Conservation (phyloP, 257 asterid species). For the Ocimum tenuiflorum region DNA sequence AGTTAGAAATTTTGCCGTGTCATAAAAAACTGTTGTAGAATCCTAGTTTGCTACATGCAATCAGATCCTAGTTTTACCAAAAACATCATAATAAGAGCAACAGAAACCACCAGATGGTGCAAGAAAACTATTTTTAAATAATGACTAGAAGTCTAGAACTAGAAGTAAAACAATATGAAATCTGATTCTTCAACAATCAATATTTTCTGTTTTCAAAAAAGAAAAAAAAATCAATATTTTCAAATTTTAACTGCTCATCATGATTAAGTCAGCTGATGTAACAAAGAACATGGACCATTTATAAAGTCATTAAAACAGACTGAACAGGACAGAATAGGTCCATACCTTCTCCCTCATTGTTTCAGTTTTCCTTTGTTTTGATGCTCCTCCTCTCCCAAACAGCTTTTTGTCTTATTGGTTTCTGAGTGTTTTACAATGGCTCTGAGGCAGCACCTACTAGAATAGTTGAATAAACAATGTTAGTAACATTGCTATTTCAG, state of each 20-base stretch:
- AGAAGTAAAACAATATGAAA: background rate
- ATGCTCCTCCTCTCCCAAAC: slow-evolving; percentile 36
- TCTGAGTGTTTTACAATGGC: slow-evolving; percentile 24
- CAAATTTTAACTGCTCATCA: slow-evolving; percentile 25
- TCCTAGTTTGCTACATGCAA: slow-evolving; percentile 25
- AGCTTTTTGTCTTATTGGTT: slow-evolving; percentile 29
- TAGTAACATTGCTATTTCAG: background rate
- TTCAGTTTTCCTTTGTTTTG: slow-evolving; percentile 35
- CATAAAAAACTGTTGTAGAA: background rate
- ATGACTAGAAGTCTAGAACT: background rate
- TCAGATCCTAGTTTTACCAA: slow-evolving; percentile 30
- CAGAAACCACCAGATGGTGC: slow-evolving; percentile 31
- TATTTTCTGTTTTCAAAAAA: no score
- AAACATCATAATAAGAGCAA: slow-evolving; percentile 33
- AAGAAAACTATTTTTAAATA: background rate
- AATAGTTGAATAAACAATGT: slow-evolving; percentile 11
- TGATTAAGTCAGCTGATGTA: slow-evolving; percentile 37
- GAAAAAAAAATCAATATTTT: slow-evolving; percentile 24
- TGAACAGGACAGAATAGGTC: slow-evolving; percentile 39
- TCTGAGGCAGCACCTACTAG: slow-evolving; percentile 33
- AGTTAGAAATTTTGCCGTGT: background rate
- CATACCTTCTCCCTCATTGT: slow-evolving; percentile 45
- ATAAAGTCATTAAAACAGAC: slow-evolving; percentile 33
- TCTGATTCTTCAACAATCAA: slow-evolving; percentile 25
- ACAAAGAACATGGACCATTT: slow-evolving; percentile 42